phyloP scores from a whole-genome alignment of 768 basidiomycete species.

The Hygrophoropsis aurantiaca region DNA sequence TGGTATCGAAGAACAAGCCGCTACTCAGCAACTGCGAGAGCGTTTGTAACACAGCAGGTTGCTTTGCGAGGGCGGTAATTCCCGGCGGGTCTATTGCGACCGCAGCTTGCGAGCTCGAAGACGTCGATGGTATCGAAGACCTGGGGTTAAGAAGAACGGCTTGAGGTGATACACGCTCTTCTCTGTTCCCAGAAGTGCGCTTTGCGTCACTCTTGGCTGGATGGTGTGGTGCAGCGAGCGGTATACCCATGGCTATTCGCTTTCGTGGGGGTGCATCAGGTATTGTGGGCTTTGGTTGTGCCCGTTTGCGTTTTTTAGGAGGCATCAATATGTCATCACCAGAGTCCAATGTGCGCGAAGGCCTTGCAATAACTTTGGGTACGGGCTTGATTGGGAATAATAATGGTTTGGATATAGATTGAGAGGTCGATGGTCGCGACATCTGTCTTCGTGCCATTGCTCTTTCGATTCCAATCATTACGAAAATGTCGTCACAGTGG shows the following conservation, averaged over 20 bases:
- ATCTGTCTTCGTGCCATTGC: conserved; percentile 6
- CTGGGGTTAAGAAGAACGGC: conserved; percentile 1
- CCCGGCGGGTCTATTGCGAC: no score
- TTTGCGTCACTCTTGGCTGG: conserved; percentile 12
- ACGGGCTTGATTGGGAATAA: conserved; percentile 17
- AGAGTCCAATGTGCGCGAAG: conserved; percentile 13
- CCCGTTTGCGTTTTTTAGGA: conserved; percentile 39
- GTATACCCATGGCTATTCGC: neutral
- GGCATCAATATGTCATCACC: conserved; percentile 37
- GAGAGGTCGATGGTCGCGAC: conserved; percentile 2
- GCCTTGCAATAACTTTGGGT: conserved; percentile 16
- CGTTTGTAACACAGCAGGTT: no score
- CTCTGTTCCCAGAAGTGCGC: neutral
- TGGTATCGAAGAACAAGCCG: no score
- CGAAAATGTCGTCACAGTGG: conserved; percentile 21
- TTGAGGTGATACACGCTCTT: conserved; percentile 2
- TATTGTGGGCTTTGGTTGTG: conserved; percentile 15
- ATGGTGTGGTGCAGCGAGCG: conserved; percentile 14
- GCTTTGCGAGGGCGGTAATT: no score
- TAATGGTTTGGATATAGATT: conserved; percentile 4
- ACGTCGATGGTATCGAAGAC: conserved; percentile 12
- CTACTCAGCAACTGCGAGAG: no score
- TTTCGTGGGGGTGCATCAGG: conserved; percentile 12
- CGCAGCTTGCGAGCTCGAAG: no score
- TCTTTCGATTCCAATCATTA: conserved; percentile 19